phyloP scores from a whole-genome alignment of 2,329 filamentous ascomycete genomes.

The Ophiostoma fasciatum region DNA sequence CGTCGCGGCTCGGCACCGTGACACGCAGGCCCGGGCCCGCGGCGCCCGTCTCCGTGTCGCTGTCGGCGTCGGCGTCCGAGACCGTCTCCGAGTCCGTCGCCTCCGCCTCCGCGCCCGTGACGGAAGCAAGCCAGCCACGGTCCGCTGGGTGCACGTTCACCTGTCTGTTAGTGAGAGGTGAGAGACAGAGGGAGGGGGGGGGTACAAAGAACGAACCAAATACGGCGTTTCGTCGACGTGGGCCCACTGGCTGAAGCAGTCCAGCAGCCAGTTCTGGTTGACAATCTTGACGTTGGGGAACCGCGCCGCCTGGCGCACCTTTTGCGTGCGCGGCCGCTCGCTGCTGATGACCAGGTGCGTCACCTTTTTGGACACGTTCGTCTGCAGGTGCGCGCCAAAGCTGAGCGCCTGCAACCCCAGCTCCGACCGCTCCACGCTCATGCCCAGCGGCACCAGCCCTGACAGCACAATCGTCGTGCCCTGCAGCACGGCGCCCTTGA shows the following conservation, averaged over 20 bases:
- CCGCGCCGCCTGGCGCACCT: constrained; percentile 74
- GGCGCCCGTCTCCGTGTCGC: constrained; percentile 19
- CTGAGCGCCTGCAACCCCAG: constrained; percentile 74
- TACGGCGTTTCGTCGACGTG: constrained; percentile 67
- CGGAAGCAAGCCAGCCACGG: constrained; percentile 21
- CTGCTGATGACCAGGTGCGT: constrained; percentile 64
- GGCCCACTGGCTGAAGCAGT: constrained; percentile 73
- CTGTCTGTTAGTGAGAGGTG: too few species aligned
- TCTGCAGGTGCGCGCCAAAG: constrained; percentile 58
- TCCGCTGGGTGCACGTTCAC: constrained; percentile 61
- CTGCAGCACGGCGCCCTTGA: constrained; percentile 64
- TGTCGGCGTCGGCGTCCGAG: constrained; percentile 18
- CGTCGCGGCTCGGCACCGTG: constrained; percentile 22
- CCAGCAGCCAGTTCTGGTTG: constrained; percentile 75
- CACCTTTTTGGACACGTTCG: constrained; percentile 43
- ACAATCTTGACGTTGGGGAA: constrained; percentile 80
- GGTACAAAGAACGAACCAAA: too few species aligned
- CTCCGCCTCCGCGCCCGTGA: constrained; percentile 21
- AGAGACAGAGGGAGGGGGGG: too few species aligned
- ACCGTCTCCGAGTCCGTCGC: constrained; percentile 15
- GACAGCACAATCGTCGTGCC: constrained; percentile 75
- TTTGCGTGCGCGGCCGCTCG: constrained; percentile 65
- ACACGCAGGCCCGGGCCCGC: constrained; percentile 13
- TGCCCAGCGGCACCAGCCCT: constrained; percentile 71
- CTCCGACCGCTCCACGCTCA: constrained; percentile 67